Evolutionary conservation across 352 stramenopile genomes (phyloP).

Genomic region (Phytophthora cajani): DNA sequence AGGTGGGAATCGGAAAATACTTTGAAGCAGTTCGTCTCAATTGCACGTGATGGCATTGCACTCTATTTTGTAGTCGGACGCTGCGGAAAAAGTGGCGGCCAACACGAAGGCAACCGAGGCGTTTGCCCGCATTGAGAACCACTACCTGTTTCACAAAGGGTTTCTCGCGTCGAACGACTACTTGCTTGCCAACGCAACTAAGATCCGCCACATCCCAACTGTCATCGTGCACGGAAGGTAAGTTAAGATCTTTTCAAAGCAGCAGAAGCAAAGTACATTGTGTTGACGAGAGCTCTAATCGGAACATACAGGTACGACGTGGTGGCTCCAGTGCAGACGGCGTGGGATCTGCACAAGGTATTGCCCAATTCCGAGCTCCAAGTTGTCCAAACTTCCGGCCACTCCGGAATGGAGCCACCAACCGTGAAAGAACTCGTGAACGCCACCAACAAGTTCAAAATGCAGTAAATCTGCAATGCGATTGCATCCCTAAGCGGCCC

Average conservation of each 20-base stretch:
- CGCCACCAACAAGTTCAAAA: background rate
- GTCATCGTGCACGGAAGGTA: constrained; percentile 89
- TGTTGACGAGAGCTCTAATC: too few relatives aligned
- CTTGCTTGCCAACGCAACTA: constrained; percentile 83
- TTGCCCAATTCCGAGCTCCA: background rate
- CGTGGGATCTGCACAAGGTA: constrained; percentile 7
- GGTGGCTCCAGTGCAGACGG: background rate
- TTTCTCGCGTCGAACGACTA: constrained; percentile 87
- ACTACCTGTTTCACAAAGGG: constrained; percentile 90
- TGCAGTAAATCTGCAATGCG: background rate
- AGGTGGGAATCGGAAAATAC: background rate
- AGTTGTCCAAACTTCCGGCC: background rate
- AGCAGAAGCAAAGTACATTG: background rate
- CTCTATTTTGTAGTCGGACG: constrained; percentile 37
- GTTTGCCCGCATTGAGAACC: constrained; percentile 93
- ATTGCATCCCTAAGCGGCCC: background rate
- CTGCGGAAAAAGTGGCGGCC: constrained; percentile 64
- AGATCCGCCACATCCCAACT: constrained; percentile 90
- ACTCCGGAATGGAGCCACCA: background rate
- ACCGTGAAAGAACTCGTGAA: background rate
- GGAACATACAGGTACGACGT: constrained; percentile 1
- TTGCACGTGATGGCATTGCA: background rate
- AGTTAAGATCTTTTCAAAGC: background rate
- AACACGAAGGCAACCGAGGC: constrained; percentile 80
- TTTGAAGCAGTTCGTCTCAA: too few relatives aligned